These are phyloP conservation scores for Torrubiella hemipterigena DNA, from an alignment of 2,329 filamentous ascomycete genomes.

Conservation along the genomic window DNA sequence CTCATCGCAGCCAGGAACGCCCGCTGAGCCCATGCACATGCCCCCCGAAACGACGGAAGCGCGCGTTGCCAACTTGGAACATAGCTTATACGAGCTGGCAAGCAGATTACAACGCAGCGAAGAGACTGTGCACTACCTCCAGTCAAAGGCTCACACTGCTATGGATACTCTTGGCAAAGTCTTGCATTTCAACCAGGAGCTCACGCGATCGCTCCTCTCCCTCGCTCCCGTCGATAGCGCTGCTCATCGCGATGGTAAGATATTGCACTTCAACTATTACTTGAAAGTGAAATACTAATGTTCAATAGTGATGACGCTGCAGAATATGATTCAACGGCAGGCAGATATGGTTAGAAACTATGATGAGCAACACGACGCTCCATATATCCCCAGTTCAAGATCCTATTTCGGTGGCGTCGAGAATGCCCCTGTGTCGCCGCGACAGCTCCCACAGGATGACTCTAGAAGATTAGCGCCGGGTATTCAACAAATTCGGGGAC, in stretches of 20 bases:
- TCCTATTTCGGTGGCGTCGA: conserved; percentile 58
- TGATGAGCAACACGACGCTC: conserved; percentile 56
- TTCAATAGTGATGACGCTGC: conserved; percentile 38
- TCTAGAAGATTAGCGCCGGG: conserved; percentile 62
- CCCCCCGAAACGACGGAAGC: conserved; percentile 65
- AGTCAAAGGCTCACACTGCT: conserved; percentile 68
- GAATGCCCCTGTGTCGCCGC: conserved; percentile 72
- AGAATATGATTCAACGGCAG: conserved; percentile 50
- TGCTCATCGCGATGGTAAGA: conserved; percentile 72
- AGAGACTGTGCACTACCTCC: conserved; percentile 68
- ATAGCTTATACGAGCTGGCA: conserved; percentile 70
- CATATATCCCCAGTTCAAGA: conserved; percentile 48
- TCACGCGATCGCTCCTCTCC: conserved; percentile 62
- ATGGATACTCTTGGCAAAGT: conserved; percentile 66
- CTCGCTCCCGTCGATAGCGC: conserved; percentile 66
- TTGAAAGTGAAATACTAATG: conserved; percentile 33
- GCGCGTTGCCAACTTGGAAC: conserved; percentile 64
- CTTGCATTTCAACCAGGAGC: conserved; percentile 69
- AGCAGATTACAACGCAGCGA: conserved; percentile 68
- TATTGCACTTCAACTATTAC: conserved; percentile 3
- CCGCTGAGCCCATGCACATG: conserved; percentile 64
- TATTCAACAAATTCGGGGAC: conserved; percentile 43
- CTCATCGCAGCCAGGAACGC: conserved; percentile 70
- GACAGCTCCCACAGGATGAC: conserved; percentile 79
- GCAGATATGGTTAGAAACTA: conserved; percentile 42